Evolutionary conservation across 2,329 filamentous ascomycete species (phyloP).

Genomic region (Aureobasidium zeae): DNA sequence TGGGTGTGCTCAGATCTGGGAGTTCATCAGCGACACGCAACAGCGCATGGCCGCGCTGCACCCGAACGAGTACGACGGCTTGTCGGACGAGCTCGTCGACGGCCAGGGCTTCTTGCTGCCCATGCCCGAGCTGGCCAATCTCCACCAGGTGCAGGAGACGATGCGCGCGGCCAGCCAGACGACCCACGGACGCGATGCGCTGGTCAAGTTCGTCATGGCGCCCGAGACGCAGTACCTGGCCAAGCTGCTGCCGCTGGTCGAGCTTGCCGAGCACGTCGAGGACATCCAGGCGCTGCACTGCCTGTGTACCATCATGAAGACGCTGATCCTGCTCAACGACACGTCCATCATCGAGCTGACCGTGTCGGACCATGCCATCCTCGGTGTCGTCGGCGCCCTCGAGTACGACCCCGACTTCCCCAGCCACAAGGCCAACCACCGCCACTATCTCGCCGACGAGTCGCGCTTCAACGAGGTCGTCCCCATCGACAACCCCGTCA

Average conservation of each 20-base stretch:
- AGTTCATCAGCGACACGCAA: constrained; percentile 82
- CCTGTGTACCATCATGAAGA: constrained; percentile 97
- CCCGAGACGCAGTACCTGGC: constrained; percentile 67
- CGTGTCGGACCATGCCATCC: constrained; percentile 77
- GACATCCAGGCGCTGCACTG: constrained; percentile 77
- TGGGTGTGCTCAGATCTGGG: constrained; percentile 89
- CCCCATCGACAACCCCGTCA: constrained; percentile 70
- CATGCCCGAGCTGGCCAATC: constrained; percentile 67
- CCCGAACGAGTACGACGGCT: constrained; percentile 65
- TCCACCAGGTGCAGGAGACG: constrained; percentile 73
- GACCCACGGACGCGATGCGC: constrained; percentile 67
- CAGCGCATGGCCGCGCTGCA: constrained; percentile 57
- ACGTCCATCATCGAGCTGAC: constrained; percentile 83
- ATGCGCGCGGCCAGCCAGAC: constrained; percentile 73
- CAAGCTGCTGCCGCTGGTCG: constrained; percentile 76
- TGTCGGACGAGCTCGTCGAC: constrained; percentile 84
- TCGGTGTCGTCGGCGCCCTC: constrained; percentile 88
- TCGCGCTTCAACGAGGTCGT: constrained; percentile 95
- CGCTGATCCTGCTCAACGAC: constrained; percentile 87
- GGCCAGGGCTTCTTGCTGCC: constrained; percentile 63
- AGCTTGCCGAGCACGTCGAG: constrained; percentile 84
- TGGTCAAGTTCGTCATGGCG: constrained; percentile 76
- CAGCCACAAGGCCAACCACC: constrained; percentile 92
- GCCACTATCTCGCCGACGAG: constrained; percentile 81
- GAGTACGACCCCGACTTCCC: constrained; percentile 99